A percentile compares a stretch with the other conserved stretches of the same genome.
Evolutionary conservation across 345 rosid species (phyloP).

Genomic region (Populus ilicifolia): DNA sequence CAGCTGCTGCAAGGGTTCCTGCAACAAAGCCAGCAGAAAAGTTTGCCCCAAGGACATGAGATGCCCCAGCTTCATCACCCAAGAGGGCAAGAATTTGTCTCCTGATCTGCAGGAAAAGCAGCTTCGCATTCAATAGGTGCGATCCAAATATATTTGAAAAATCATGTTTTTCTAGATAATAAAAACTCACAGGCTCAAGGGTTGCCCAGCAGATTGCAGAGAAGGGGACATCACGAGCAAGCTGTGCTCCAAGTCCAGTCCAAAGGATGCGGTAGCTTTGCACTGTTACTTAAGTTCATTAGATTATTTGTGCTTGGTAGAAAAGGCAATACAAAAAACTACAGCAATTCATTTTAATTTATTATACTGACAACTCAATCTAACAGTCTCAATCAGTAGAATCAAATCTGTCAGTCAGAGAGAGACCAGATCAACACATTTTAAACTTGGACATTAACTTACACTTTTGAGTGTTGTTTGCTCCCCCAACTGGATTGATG

Average conservation of each 20-base stretch:
- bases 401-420: not conserved
- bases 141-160: not conserved
- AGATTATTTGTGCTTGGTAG: not conserved
- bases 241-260: slow-evolving; percentile 98
- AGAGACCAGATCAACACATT: not conserved
- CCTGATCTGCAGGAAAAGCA: slow-evolving; percentile 42
- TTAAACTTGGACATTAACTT: slow-evolving; percentile 29
- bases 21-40: slow-evolving; percentile 89
- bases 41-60: slow-evolving; percentile 67
- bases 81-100: slow-evolving; percentile 54
- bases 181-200: slow-evolving; percentile 79
- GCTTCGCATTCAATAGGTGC: not conserved
- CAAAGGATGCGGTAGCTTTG: slow-evolving; percentile 74
- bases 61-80: slow-evolving; percentile 58
- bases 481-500: slow-evolving; percentile 50
- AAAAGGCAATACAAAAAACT: not conserved
- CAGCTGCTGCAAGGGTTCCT: slow-evolving; percentile 81
- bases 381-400: not conserved
- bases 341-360: not conserved
- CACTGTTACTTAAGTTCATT: slow-evolving; percentile 30
- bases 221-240: slow-evolving; percentile 98
- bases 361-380: not conserved
- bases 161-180: not conserved
- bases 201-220: slow-evolving; percentile 95
- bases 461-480: slow-evolving; percentile 51